A percentile compares a stretch with the other conserved stretches of the same genome.
Evolutionary conservation across 2,329 filamentous ascomycete genomes (phyloP).

Genomic region (Exophiala dermatitidis): DNA sequence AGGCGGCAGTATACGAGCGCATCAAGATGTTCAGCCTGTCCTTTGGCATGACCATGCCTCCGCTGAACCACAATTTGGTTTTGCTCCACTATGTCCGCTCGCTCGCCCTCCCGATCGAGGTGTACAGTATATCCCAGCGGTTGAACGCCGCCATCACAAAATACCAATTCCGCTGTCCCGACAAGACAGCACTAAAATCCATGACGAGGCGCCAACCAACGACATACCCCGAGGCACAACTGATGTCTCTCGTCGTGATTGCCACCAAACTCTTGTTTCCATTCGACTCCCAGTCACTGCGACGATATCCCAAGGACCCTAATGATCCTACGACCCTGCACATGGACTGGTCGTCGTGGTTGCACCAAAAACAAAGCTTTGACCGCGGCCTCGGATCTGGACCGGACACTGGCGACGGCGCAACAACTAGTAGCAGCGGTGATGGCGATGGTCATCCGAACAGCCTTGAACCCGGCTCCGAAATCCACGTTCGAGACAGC

Average conservation of each 20-base stretch:
- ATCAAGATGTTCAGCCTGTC: constrained; percentile 58
- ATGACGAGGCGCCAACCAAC: constrained; percentile 36
- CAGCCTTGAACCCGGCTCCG: constrained; percentile 35
- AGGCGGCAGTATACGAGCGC: constrained; percentile 56
- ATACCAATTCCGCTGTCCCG: constrained; percentile 53
- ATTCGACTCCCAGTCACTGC: constrained; percentile 55
- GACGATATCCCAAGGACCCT: constrained; percentile 44
- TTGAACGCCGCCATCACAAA: constrained; percentile 45
- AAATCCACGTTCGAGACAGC: constrained; percentile 51
- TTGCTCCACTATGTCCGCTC: constrained; percentile 63
- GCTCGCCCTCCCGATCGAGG: constrained; percentile 67
- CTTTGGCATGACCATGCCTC: constrained; percentile 64
- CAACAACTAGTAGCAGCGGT: neutral
- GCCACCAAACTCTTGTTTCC: constrained; percentile 74
- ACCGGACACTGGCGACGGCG: neutral
- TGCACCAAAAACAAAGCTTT: constrained; percentile 38
- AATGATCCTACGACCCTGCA: constrained; percentile 52
- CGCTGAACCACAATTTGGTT: constrained; percentile 62
- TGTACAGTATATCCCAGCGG: constrained; percentile 53
- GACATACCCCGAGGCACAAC: constrained; percentile 65
- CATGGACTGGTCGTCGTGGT: constrained; percentile 71
- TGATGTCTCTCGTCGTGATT: constrained; percentile 65
- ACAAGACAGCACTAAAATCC: neutral
- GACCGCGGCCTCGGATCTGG: neutral
- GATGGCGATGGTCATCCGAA: neutral